Evolutionary conservation across 2,329 filamentous ascomycete genomes (phyloP).

Genomic region (Onygena corvina): DNA sequence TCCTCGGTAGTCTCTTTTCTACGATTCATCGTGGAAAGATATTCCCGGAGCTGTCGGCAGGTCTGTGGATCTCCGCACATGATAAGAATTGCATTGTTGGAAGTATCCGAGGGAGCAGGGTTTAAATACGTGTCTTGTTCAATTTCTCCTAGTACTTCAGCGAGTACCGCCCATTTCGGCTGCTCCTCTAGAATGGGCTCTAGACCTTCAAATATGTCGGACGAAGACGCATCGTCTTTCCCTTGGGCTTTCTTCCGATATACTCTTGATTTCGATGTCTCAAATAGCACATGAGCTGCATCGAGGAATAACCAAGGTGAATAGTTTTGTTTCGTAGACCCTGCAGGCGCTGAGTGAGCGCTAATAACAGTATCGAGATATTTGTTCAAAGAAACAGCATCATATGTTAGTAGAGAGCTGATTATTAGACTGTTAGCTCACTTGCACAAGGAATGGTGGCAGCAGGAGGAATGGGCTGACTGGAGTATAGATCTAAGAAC

Average conservation of each 20-base stretch:
- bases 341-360: conserved; percentile 75
- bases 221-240: conserved; percentile 24
- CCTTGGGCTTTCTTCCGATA: conserved; percentile 60
- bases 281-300: conserved; percentile 86
- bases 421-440: not conserved
- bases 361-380: conserved; percentile 90
- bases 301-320: conserved; percentile 95
- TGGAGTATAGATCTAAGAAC: conserved; percentile 74
- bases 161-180: conserved; percentile 81
- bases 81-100: conserved; percentile 81
- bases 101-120: conserved; percentile 61
- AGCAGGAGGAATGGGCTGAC: conserved; percentile 28
- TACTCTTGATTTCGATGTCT: conserved; percentile 74
- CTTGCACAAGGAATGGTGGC: not conserved
- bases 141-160: conserved; percentile 87
- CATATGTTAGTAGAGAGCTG: conserved; percentile 63
- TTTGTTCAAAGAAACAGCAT: conserved; percentile 81
- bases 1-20: conserved; percentile 12
- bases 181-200: conserved; percentile 81
- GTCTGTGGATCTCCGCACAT: conserved; percentile 88
- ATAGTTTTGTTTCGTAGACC: conserved; percentile 75
- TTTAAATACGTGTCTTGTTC: conserved; percentile 83
- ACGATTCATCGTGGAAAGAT: conserved; percentile 72
- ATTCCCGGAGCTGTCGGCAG: conserved; percentile 79
- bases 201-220: conserved; percentile 40